phyloP scores from a whole-genome alignment of 2,329 filamentous ascomycete species.

The Trichocomaceae sp. region DNA sequence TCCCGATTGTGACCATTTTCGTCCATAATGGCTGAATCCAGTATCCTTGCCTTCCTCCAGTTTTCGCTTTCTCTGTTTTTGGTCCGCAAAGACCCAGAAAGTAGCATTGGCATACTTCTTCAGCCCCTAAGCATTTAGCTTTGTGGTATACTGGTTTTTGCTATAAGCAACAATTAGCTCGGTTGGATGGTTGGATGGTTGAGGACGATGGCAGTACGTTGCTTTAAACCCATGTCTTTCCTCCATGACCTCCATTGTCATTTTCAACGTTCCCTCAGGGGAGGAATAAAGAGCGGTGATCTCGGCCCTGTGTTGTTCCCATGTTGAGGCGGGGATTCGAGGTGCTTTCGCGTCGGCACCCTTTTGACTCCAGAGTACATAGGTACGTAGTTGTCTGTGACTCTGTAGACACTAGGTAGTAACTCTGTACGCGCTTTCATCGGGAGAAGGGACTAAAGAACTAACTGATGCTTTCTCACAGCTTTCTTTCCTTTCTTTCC shows the following conservation, averaged over 20 bases:
- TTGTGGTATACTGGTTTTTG: slow-evolving; percentile 6
- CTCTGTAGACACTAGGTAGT: too few species aligned
- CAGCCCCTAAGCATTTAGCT: background rate
- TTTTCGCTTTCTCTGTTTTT: slow-evolving; percentile 5
- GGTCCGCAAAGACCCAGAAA: background rate
- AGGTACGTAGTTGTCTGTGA: too few species aligned
- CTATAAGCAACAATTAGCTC: background rate
- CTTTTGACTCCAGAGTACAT: too few species aligned
- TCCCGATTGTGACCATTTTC: background rate
- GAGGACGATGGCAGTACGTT: slow-evolving; percentile 1
- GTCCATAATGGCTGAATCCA: background rate
- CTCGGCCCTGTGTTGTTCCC: slow-evolving; percentile 1
- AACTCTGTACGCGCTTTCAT: too few species aligned
- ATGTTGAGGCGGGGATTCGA: slow-evolving; percentile 1
- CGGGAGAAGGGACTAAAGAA: too few species aligned
- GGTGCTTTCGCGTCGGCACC: background rate
- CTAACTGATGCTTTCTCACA: too few species aligned
- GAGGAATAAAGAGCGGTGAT: slow-evolving; percentile 4
- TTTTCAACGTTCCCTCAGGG: background rate
- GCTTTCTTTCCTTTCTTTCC: too few species aligned
- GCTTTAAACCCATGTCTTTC: slow-evolving; percentile 4
- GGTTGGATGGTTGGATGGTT: too few species aligned
- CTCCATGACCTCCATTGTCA: slow-evolving; percentile 5
- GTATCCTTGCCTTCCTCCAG: slow-evolving; percentile 1
- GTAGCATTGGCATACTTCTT: background rate